Base-by-base conservation (phyloP, 2,329 filamentous ascomycete genomes). In the Stachybotrys chlorohalonatus region DNA sequence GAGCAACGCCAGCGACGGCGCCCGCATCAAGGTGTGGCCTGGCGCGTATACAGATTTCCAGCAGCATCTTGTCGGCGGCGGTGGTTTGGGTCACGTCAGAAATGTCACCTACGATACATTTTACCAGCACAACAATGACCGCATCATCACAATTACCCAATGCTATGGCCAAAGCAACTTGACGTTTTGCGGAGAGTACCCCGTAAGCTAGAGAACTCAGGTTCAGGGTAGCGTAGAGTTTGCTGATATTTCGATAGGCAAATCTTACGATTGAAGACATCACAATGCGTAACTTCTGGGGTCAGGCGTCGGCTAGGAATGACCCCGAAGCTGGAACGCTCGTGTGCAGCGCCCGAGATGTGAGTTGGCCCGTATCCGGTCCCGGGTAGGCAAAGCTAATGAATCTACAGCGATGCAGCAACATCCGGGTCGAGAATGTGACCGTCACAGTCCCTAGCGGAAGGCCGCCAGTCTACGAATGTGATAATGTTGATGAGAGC, bases 21-120 rank as follows among this genome's bases (percentile, higher is more conserved):
- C 85, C 0, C 81, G 86, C 56, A 88, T 90, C 71, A 89, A 89
- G 68, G 85, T 88, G 54, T 89, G 85, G 86, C 84, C 85, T 0
- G 83, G 83, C 6, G 54, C 61, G 2, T 58, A 59, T 24, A 62
- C 56, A 0, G 31, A 47, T 3, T 65, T 76, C 16, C 60, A 72
- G 5, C 76, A 79, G 2, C 76, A 77, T 0, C 69, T 86, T 5
- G 80, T 80, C 61, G 85, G 85, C 7, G 84, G 85, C n/a, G 85
- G 63, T 5, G 63, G 63, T 17, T 60, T 64, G 1, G 63, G 85
- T 31, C 72, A 73, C 46, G 85, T 89, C 50, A 75, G 74, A 55
- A 89, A 89, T 64, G 77, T 88, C 57, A 87, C 84, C 1, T 88
- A 85, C 64, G 80, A 86, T 55, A 75, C 73, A 5, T 84, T 87